Percentiles rank a stretch among this genome's conserved stretches.
phyloP scores from a whole-genome alignment of 208 protist genomes.

The Crithidia bombi region DNA sequence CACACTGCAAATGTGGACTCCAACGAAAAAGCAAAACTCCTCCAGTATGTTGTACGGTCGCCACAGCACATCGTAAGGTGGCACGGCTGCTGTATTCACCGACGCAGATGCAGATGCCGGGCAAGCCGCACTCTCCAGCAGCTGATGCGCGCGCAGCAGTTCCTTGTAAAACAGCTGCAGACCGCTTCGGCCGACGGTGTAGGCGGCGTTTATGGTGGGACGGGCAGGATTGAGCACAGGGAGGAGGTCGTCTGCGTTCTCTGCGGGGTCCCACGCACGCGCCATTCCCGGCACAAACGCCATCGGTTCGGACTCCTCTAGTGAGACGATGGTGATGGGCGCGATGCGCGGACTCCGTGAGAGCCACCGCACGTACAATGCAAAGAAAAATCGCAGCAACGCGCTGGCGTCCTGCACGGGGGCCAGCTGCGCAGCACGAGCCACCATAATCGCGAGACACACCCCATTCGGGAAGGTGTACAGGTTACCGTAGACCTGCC shows the following conservation, averaged over 20 bases:
- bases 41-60: conserved; percentile 40
- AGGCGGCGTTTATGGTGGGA: conserved; percentile 96
- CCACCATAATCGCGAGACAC: conserved; percentile 95
- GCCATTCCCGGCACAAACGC: conserved; percentile 65
- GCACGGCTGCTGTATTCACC: background rate
- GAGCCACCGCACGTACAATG: conserved; percentile 84
- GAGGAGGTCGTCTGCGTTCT: conserved; percentile 79
- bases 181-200: conserved; percentile 82
- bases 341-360: conserved; percentile 31
- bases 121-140: conserved; percentile 34
- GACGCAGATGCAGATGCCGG: background rate
- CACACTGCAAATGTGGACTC: conserved; percentile 57
- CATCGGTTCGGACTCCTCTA: conserved; percentile 18
- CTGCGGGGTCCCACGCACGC: conserved; percentile 51
- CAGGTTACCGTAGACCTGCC: conserved; percentile 95
- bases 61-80: conserved; percentile 43
- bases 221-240: conserved; percentile 97
- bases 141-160: conserved; percentile 48
- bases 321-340: conserved; percentile 72
- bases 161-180: conserved; percentile 70
- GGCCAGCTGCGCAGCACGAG: conserved; percentile 94
- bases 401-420: conserved; percentile 75
- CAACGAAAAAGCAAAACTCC: conserved; percentile 57
- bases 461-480: conserved; percentile 97
- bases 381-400: conserved; percentile 91